phyloP scores from a whole-genome alignment of 2,329 filamentous ascomycete species.

The Monosporascus ibericus region DNA sequence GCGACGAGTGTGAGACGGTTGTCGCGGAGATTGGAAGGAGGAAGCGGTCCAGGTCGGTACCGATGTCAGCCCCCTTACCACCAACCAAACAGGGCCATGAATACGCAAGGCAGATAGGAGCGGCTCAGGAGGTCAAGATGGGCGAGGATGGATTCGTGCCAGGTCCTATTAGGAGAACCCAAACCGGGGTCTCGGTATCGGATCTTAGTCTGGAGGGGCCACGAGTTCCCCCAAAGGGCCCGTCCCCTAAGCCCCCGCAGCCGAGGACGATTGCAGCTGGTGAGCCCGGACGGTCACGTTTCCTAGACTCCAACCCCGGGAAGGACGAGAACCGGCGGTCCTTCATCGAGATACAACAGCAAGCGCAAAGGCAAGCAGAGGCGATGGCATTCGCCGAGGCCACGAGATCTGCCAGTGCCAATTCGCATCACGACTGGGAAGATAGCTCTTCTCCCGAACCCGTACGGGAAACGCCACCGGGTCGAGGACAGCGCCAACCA shows the following conservation, averaged over 20 bases:
- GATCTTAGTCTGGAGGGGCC: slow-evolving; percentile 14
- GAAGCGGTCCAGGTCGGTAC: slow-evolving; percentile 37
- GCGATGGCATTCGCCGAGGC: slow-evolving; percentile 53
- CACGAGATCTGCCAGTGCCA: slow-evolving; percentile 27
- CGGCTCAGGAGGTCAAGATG: slow-evolving; percentile 20
- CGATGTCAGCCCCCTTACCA: slow-evolving; percentile 25
- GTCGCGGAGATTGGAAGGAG: slow-evolving; percentile 63
- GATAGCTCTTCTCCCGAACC: slow-evolving; percentile 25
- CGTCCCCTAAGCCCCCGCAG: slow-evolving; percentile 17
- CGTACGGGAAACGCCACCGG: slow-evolving; percentile 10
- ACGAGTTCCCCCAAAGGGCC: slow-evolving; percentile 4
- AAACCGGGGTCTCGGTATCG: slow-evolving; percentile 46
- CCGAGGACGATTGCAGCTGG: slow-evolving; percentile 26
- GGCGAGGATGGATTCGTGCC: slow-evolving; percentile 44
- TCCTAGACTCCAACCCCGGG: slow-evolving; percentile 28
- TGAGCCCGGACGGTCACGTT: slow-evolving; percentile 22
- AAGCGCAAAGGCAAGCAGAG: slow-evolving; percentile 56
- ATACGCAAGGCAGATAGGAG: slow-evolving; percentile 17
- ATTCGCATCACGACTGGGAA: slow-evolving; percentile 27
- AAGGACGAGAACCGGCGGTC: slow-evolving; percentile 50
- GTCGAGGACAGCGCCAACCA: slow-evolving; percentile 8
- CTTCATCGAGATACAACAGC: slow-evolving; percentile 52
- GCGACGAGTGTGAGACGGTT: slow-evolving; percentile 74
- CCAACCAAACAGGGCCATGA: slow-evolving; percentile 24
- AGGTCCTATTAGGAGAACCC: slow-evolving; percentile 47